phyloP scores from a whole-genome alignment of 164 flowering plant genomes.

The Vitis vinifera region ASM3070453v1 NC_081807.1:2006501-2007000 shows the following conservation, averaged over 20 bases:
- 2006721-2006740: not conserved
- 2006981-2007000: no score
- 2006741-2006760: not conserved
- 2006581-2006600: no score
- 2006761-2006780: not conserved
- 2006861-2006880: no score
- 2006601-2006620: no score
- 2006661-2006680: not conserved
- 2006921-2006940: no score
- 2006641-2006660: not conserved
- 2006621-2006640: no score
- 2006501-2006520: slow-evolving; percentile 97
- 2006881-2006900: no score
- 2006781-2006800: not conserved
- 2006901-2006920: no score
- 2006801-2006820: not conserved
- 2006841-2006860: not conserved
- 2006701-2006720: not conserved
- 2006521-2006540: slow-evolving; percentile 86
- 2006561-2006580: no score
- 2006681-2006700: not conserved
- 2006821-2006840: not conserved
- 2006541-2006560: slow-evolving; percentile 13
- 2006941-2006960: no score
- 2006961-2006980: no score